Evolutionary conservation across 2,329 filamentous ascomycete genomes (phyloP).

Genomic region (Colletotrichum simmondsii): DNA sequence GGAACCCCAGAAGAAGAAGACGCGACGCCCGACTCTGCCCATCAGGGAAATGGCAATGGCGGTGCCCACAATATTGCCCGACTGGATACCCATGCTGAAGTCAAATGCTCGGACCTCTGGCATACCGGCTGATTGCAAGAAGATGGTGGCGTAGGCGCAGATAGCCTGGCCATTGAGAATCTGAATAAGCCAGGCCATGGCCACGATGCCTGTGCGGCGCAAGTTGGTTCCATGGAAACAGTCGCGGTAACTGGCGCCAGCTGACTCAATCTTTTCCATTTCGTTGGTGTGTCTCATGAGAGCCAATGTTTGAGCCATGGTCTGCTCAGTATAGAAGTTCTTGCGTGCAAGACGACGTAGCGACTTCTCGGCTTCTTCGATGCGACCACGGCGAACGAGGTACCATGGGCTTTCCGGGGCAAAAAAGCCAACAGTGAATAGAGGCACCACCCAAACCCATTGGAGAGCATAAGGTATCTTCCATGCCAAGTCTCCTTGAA

Average conservation of each 20-base stretch:
- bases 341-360: constrained; percentile 45
- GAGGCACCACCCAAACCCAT: constrained; percentile 60
- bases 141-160: constrained; percentile 61
- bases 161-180: constrained; percentile 54
- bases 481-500: constrained; percentile 33
- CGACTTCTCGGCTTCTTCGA: constrained; percentile 52
- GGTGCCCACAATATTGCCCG: constrained; percentile 54
- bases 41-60: constrained; percentile 51
- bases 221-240: constrained; percentile 51
- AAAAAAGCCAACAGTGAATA: constrained; percentile 55
- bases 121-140: constrained; percentile 62
- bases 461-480: constrained; percentile 54
- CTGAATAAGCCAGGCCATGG: constrained; percentile 42
- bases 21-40: constrained; percentile 50
- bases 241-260: constrained; percentile 47
- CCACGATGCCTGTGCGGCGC: constrained; percentile 44
- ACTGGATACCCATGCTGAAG: constrained; percentile 60
- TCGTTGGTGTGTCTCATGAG: constrained; percentile 53
- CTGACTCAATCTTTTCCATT: constrained; percentile 45
- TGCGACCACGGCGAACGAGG: constrained; percentile 55
- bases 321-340: constrained; percentile 48
- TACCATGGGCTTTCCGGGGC: constrained; percentile 63
- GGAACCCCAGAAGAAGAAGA: constrained; percentile 53
- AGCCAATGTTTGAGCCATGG: constrained; percentile 50
- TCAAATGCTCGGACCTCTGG: constrained; percentile 52